Evolutionary conservation across 345 rosid species (phyloP).

Genomic region (Psidium friedrichsthalianum): DNA sequence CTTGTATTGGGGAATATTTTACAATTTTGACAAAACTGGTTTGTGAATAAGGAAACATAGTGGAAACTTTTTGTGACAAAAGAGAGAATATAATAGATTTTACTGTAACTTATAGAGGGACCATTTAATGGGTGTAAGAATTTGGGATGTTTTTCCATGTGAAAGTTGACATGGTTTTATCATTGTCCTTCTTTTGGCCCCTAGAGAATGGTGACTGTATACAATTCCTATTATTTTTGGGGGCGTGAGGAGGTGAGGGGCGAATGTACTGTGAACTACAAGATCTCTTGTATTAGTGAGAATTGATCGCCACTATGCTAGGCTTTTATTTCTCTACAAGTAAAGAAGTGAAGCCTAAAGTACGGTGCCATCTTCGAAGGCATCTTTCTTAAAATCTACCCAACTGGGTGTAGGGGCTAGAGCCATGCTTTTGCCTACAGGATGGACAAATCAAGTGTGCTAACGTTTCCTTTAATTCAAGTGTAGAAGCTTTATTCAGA

Average conservation of each 20-base stretch:
- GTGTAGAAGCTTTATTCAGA: not conserved
- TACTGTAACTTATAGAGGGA: not conserved
- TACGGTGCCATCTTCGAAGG: not conserved
- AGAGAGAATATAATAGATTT: not conserved
- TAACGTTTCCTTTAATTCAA: not conserved
- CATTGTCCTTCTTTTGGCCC: not conserved
- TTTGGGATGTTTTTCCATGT: not conserved
- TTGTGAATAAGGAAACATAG: not conserved
- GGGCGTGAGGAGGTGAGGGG: too few species aligned
- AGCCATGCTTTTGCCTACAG: not conserved
- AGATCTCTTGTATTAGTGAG: too few species aligned
- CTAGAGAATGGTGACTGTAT: not conserved
- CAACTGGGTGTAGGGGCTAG: not conserved
- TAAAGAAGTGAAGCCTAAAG: not conserved
- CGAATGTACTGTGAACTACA: too few species aligned
- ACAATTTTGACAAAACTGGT: not conserved
- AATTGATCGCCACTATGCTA: too few species aligned
- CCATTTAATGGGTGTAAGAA: not conserved
- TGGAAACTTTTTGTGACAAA: not conserved
- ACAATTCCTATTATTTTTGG: not conserved
- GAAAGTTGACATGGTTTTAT: not conserved
- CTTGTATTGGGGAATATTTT: not conserved
- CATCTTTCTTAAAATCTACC: not conserved
- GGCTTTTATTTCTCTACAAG: too few species aligned
- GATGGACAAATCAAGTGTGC: not conserved